Conservation (phyloP, 495 filamentous ascomycete genomes). For the Penicillium paxilli region DNA sequence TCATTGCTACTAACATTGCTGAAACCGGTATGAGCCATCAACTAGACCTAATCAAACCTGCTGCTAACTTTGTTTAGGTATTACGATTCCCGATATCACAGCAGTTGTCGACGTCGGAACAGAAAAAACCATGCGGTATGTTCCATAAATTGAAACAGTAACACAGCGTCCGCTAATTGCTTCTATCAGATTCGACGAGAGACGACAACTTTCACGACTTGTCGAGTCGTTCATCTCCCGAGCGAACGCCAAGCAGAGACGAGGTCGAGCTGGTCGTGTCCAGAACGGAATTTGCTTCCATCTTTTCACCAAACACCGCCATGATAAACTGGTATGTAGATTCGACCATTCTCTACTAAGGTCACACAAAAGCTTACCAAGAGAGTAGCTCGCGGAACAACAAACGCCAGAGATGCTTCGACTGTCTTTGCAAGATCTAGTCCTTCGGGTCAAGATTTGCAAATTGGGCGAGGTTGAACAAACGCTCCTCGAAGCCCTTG, state of each 20-base stretch:
- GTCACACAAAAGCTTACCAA: neutral
- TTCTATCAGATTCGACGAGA: slow-evolving; percentile 71
- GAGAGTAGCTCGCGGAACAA: slow-evolving; percentile 70
- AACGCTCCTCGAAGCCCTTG: slow-evolving; percentile 84
- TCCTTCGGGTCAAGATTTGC: slow-evolving; percentile 96
- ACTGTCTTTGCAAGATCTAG: slow-evolving; percentile 88
- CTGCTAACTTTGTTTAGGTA: slow-evolving; percentile 35
- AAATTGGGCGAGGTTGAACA: slow-evolving; percentile 89
- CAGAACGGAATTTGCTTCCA: slow-evolving; percentile 94
- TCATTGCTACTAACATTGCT: slow-evolving; percentile 94
- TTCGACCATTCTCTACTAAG: neutral
- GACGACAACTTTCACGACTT: slow-evolving; percentile 82
- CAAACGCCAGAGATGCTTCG: slow-evolving; percentile 96
- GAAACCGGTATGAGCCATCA: slow-evolving; percentile 66
- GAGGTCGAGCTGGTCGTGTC: slow-evolving; percentile 93
- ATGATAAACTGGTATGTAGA: slow-evolving; percentile 59
- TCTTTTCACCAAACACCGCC: slow-evolving; percentile 83
- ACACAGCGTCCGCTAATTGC: neutral
- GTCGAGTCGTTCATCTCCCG: slow-evolving; percentile 91
- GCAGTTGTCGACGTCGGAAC: slow-evolving; percentile 94
- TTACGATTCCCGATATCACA: slow-evolving; percentile 95
- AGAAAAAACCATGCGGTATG: slow-evolving; percentile 84
- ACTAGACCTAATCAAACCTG: neutral
- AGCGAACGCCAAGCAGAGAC: slow-evolving; percentile 91
- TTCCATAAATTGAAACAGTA: neutral